phyloP scores from a whole-genome alignment of 352 stramenopile species.

The Phytopythium helicoides region DNA sequence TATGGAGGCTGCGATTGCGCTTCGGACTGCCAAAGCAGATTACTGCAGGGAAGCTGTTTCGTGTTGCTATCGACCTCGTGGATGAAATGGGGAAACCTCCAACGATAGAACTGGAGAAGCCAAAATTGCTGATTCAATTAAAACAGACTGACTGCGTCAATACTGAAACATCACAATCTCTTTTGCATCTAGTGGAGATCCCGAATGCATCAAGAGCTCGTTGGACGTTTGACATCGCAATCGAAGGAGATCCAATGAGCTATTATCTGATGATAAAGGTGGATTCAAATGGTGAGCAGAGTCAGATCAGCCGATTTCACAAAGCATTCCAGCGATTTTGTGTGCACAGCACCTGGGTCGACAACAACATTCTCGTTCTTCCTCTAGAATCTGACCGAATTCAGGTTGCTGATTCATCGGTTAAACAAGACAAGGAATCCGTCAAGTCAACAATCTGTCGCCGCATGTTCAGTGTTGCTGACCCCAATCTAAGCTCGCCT shows the following conservation, averaged over 20 bases:
- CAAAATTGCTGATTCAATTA: background rate
- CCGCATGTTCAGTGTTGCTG: conserved; percentile 1
- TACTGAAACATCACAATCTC: background rate
- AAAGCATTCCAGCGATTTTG: conserved; percentile 34
- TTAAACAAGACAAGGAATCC: too few relatives aligned
- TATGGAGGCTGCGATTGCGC: conserved; percentile 48
- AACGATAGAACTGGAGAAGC: background rate
- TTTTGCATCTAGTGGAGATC: background rate
- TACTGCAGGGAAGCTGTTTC: conserved; percentile 21
- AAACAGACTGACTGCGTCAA: background rate
- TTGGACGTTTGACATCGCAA: background rate
- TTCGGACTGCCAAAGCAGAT: conserved; percentile 33
- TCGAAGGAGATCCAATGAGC: background rate
- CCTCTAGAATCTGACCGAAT: conserved; percentile 29
- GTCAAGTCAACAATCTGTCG: background rate
- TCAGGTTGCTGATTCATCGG: background rate
- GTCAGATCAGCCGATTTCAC: conserved; percentile 3
- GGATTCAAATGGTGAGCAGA: background rate
- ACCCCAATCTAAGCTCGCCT: background rate
- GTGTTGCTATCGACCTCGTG: conserved; percentile 41
- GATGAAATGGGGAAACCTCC: conserved; percentile 53
- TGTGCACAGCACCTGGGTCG: conserved; percentile 24
- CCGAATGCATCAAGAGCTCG: background rate
- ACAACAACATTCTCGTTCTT: conserved; percentile 27
- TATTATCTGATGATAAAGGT: background rate